phyloP scores from a whole-genome alignment of 2,329 filamentous ascomycete species.

The Pseudogymnoascus sp. region DNA sequence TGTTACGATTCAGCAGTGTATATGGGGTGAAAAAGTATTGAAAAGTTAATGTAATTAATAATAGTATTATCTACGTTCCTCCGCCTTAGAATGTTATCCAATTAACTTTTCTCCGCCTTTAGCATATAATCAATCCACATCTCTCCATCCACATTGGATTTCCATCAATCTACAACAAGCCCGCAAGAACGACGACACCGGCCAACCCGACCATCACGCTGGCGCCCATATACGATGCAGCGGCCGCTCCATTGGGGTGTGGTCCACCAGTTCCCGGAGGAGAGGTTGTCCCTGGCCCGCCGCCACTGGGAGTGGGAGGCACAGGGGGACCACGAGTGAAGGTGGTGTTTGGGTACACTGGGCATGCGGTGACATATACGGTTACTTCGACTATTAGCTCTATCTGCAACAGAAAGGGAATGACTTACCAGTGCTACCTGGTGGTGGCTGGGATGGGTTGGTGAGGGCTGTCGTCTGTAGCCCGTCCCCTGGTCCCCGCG shows the following conservation, averaged over 20 bases:
- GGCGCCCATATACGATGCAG: neutral
- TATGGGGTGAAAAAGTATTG: neutral
- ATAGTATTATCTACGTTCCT: neutral
- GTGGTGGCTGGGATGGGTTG: neutral
- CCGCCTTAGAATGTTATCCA: constrained; percentile 1
- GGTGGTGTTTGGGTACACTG: constrained; percentile 1
- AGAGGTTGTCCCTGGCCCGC: neutral
- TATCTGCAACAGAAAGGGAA: neutral
- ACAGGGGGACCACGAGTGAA: neutral
- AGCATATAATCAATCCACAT: neutral
- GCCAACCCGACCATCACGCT: neutral
- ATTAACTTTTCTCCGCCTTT: neutral
- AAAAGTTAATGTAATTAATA: constrained; percentile 7
- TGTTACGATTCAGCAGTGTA: neutral
- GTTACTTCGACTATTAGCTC: neutral
- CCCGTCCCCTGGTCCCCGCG: neutral
- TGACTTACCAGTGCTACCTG: neutral
- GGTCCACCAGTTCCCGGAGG: neutral
- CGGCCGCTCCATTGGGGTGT: neutral
- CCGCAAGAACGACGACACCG: neutral
- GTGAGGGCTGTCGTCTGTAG: neutral
- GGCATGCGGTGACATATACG: neutral
- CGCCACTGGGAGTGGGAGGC: neutral
- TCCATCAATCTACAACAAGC: neutral
- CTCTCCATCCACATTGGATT: neutral